Evolutionary conservation across 2,329 filamentous ascomycete species (phyloP), one percentile per base, ranked within the genome.

Genomic region (Huntiella decipiens): DNA sequence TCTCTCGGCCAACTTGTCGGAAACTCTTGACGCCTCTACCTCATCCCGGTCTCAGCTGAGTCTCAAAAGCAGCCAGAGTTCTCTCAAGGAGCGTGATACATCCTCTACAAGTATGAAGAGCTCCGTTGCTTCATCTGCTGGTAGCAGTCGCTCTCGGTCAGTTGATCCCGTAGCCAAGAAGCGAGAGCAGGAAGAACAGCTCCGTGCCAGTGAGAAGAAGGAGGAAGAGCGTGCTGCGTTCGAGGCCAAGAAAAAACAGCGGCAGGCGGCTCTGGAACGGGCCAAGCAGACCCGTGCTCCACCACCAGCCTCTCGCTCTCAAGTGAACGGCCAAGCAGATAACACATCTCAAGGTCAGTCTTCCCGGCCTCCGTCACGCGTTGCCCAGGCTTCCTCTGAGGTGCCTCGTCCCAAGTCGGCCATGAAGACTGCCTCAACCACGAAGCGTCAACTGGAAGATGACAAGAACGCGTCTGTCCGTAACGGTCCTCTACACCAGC

Each of bases 151-250:
- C 44, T 72, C 77, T 0, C 83, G 81, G 57, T 79, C 82, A 2
- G 65, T 87, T 16, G 76, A 87, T 45, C 68, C 81, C 41, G 83
- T 80, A 2, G 81, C 83, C 35, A 79, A 77, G 56, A 87, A 86
- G 60, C 88, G 81, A 57, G 85, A 93, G 58, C 79, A 78, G 57
- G 86, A 93, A 54, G 84, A 92, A 57, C 75, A 77, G 82, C 86
- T 52, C 74, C 76, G 11, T 78, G 86, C 55, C 75, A 82, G 92
- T 15, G 77, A 80, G 34, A 94, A 92, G 61, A 73, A 77, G 12
- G 70, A 74, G 52, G 68, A 73, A 51, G 74, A 78, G 47, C 69
- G 71, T 17, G 73, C 74, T 51, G 68, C 74, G 52, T 67, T 68
- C 5, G 78, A 83, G 53, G 66, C 73, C 1, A 82, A 78, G 61